Evolutionary conservation across 139 green algal genomes (phyloP).

Genomic region (Chlamydomonas sp.): DNA sequence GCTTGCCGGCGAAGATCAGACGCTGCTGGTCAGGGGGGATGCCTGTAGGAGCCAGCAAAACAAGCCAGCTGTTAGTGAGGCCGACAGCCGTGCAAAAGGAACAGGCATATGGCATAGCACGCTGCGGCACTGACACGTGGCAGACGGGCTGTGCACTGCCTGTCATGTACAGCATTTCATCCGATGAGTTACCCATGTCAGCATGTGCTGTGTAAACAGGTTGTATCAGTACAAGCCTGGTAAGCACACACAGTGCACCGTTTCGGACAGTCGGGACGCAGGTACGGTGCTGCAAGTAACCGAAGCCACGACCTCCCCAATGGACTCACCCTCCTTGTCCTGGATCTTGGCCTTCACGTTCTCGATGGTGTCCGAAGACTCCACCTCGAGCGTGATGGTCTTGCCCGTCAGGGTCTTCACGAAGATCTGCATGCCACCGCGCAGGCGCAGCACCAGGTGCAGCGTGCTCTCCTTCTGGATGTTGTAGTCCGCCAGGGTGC

Average conservation of each 20-base stretch:
- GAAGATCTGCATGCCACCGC: too few species aligned
- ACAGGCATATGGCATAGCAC: neutral
- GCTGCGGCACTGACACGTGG: neutral
- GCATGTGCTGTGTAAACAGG: neutral
- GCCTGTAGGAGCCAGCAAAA: conserved; percentile 23
- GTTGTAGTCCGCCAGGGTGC: too few species aligned
- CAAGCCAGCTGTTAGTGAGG: neutral
- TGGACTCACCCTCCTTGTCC: conserved; percentile 83
- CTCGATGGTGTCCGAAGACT: too few species aligned
- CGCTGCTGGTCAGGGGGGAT: conserved; percentile 95
- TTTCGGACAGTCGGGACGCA: too few species aligned
- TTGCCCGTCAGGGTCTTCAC: too few species aligned
- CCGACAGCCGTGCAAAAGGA: neutral
- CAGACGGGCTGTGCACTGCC: neutral
- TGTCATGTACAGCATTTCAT: too few species aligned
- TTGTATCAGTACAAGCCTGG: neutral
- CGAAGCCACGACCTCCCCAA: neutral
- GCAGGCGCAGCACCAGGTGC: too few species aligned
- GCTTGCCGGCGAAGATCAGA: too few species aligned
- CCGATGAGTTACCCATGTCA: neutral
- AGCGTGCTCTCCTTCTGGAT: too few species aligned
- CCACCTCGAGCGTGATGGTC: too few species aligned
- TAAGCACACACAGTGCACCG: neutral
- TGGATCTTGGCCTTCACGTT: conserved; percentile 92
- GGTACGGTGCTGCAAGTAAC: too few species aligned